A percentile compares a stretch with the other conserved stretches of the same genome.
phyloP scores from a whole-genome alignment of 179 eudicot genomes.

The Silene coronaria region DNA sequence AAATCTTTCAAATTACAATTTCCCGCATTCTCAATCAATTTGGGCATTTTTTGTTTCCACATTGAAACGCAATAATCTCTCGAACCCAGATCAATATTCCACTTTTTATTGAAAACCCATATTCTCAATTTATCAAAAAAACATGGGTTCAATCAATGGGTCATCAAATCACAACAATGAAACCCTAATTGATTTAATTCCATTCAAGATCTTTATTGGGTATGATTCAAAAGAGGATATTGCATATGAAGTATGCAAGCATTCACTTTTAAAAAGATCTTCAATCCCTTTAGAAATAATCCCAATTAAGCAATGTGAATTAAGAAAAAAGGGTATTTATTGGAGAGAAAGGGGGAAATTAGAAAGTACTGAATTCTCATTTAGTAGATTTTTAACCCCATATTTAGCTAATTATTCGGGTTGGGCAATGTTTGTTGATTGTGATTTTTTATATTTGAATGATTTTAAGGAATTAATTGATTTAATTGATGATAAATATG shows the following conservation, averaged over 20 bases:
- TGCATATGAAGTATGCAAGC: constrained; percentile 74
- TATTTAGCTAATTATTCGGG: constrained; percentile 61
- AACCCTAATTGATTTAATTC: constrained; percentile 22
- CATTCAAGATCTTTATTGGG: constrained; percentile 75
- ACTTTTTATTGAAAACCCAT: neutral
- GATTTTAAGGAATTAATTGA: constrained; percentile 63
- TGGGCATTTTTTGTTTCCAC: neutral
- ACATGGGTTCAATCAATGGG: constrained; percentile 22
- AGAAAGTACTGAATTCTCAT: constrained; percentile 97
- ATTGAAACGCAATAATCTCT: neutral
- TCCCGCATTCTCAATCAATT: neutral
- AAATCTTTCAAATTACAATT: neutral
- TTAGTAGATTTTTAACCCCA: constrained; percentile 73
- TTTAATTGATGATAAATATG: constrained; percentile 69
- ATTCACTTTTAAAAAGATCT: constrained; percentile 56
- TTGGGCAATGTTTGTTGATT: constrained; percentile 97
- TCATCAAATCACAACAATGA: constrained; percentile 16
- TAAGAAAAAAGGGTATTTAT: constrained; percentile 54
- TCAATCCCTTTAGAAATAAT: constrained; percentile 63
- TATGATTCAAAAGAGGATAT: constrained; percentile 86
- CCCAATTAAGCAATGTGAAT: constrained; percentile 69
- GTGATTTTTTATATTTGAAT: constrained; percentile 73
- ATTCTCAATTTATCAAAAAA: neutral
- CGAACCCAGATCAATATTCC: neutral
- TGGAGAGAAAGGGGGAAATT: constrained; percentile 76